Conservation (phyloP, 495 filamentous ascomycete species). For the Aspergillus kassunensis region DNA sequence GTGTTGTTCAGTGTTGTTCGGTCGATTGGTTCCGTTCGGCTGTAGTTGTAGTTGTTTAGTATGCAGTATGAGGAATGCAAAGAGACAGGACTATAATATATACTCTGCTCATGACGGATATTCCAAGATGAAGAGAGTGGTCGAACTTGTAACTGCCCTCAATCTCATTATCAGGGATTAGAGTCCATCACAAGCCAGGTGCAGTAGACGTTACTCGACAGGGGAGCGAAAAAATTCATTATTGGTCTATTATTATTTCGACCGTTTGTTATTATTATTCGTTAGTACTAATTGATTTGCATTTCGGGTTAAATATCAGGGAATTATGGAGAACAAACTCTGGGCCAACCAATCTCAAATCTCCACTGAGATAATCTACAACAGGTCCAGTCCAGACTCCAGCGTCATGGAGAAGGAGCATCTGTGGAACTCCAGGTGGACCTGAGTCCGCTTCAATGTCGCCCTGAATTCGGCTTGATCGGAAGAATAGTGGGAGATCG, state of each 20-base stretch:
- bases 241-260: constrained; percentile 8
- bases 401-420: constrained; percentile 6
- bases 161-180: constrained; percentile 11
- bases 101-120: constrained; percentile 17
- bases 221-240: constrained; percentile 1
- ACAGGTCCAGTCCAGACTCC: not conserved
- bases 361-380: constrained; percentile 1
- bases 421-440: constrained; percentile 4
- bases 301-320: constrained; percentile 9
- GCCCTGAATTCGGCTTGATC: constrained; percentile 22
- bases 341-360: constrained; percentile 5
- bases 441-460: constrained; percentile 9
- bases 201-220: constrained; percentile 17
- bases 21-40: no score
- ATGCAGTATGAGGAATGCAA: no score
- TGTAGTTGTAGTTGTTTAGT: not conserved
- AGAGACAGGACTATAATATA: constrained; percentile 15
- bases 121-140: constrained; percentile 13
- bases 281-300: not conserved
- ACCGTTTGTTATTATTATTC: constrained; percentile 8
- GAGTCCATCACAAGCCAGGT: constrained; percentile 22
- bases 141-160: constrained; percentile 11
- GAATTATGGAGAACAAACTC: constrained; percentile 6
- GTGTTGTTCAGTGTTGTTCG: not conserved
- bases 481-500: constrained; percentile 40